Conservation (phyloP, 805 yeast species). For the Pichia pseudocactophila region DNA sequence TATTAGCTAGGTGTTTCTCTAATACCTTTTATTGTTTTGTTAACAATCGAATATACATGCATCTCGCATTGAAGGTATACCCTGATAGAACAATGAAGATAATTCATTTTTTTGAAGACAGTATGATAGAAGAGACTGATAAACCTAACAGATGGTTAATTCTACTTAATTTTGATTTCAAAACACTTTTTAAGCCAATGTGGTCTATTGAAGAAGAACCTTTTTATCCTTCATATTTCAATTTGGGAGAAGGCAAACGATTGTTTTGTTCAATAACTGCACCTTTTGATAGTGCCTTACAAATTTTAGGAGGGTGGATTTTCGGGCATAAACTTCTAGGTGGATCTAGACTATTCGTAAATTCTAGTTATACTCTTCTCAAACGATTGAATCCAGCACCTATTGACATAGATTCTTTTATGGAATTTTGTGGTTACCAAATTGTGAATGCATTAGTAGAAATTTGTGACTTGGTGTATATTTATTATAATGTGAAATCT, state of each 20-base stretch:
- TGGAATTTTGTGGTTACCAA: slow-evolving; percentile 8
- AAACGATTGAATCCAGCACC: slow-evolving; percentile 1
- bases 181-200: neutral
- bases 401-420: slow-evolving; percentile 3
- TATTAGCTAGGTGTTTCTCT: too few relatives aligned
- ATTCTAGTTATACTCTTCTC: neutral
- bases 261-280: neutral
- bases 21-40: too few relatives aligned
- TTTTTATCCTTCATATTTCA: too few relatives aligned
- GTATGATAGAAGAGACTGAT: too few relatives aligned
- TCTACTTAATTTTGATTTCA: neutral
- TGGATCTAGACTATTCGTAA: slow-evolving; percentile 4
- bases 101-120: too few relatives aligned
- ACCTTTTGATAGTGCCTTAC: neutral
- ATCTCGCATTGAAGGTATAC: too few relatives aligned
- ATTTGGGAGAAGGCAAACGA: neutral
- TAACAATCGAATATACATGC: too few relatives aligned
- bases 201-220: neutral
- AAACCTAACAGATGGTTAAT: too few relatives aligned
- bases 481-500: neutral
- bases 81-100: too few relatives aligned
- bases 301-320: neutral
- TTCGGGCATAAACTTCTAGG: slow-evolving; percentile 2
- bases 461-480: neutral
- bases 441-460: neutral